phyloP scores from a whole-genome alignment of 2,329 filamentous ascomycete genomes.

The Onygenales sp. region DNA sequence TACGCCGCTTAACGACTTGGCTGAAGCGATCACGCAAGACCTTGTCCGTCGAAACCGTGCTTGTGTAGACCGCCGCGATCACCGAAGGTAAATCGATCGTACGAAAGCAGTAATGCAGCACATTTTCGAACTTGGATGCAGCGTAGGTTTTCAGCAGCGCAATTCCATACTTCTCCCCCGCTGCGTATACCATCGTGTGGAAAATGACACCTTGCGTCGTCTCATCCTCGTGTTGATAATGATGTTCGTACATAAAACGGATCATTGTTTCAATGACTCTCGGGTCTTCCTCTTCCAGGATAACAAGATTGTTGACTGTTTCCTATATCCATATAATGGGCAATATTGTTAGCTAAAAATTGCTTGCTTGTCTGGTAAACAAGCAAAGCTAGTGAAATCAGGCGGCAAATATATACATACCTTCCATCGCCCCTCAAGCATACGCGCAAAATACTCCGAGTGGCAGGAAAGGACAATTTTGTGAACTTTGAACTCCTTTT shows the following conservation, averaged over 20 bases:
- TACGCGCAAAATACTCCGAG: not conserved
- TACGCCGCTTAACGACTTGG: not conserved
- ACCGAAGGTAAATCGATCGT: not conserved
- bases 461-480: not conserved
- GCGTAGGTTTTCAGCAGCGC: not conserved
- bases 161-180: not conserved
- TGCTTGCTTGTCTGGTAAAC: not conserved
- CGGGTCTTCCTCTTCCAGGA: too few species aligned
- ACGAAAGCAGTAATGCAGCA: too few species aligned
- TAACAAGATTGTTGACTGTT: too few species aligned
- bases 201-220: not conserved
- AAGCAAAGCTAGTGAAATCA: not conserved
- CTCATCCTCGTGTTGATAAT: not conserved
- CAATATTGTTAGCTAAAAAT: not conserved
- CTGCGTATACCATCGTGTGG: not conserved
- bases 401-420: too few species aligned
- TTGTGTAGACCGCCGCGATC: not conserved
- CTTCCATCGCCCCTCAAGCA: not conserved
- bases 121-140: too few species aligned
- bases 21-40: not conserved
- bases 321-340: too few species aligned
- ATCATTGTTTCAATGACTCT: not conserved
- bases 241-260: not conserved
- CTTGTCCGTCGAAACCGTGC: not conserved
- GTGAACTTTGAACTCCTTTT: not conserved